Evolutionary conservation across 768 basidiomycete genomes (phyloP), one percentile per base, ranked within the genome.

Genomic region (Russula dissimulans): DNA sequence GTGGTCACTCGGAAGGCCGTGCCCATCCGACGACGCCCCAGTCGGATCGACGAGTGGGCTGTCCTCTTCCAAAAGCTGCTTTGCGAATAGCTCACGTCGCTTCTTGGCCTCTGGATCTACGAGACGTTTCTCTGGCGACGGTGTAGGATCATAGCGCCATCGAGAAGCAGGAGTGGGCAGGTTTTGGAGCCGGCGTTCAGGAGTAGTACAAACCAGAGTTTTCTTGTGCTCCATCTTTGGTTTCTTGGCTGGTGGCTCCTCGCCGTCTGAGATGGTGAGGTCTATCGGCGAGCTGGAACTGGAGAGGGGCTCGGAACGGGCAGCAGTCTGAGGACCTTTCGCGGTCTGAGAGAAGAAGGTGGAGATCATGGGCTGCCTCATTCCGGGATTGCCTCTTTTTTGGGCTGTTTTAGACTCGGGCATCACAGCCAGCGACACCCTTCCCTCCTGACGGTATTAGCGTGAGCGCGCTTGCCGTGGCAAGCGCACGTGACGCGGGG

Each of bases 221-320:
- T 32, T 51, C 32, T 39, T 29, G 22, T 64, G 54, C 39, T n/a
- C 18, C 10, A 17, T 43, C 48, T 56, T 60, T 32, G n/a, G 49
- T 42, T 56, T 64, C 62, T 66, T 66, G 5, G 52, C 14, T 0
- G 59, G 65, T 41, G 34, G 54, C 12, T 18, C 44, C 26, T 66
- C 65, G 43, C 55, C 53, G 7, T 64, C 65, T 7, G 65, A 66
- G 39, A 65, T 29, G 17, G 65, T 60, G 32, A 66, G 65, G 53
- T 66, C 62, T 38, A 63, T 59, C 2, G 58, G 64, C 15, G 58
- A 65, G 39, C 17, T 56, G 15, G 50, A 41, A 26, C 57, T n/a
- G n/a, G 44, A 29, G 43, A 31, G 44, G 36, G n/a, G 63, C 22
- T 38, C 54, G 14, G 44, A 43, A 50, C 17, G 15, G n/a, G 45